Base-by-base conservation (phyloP, 768 basidiomycete species). In the Lactarius sp. region DNA sequence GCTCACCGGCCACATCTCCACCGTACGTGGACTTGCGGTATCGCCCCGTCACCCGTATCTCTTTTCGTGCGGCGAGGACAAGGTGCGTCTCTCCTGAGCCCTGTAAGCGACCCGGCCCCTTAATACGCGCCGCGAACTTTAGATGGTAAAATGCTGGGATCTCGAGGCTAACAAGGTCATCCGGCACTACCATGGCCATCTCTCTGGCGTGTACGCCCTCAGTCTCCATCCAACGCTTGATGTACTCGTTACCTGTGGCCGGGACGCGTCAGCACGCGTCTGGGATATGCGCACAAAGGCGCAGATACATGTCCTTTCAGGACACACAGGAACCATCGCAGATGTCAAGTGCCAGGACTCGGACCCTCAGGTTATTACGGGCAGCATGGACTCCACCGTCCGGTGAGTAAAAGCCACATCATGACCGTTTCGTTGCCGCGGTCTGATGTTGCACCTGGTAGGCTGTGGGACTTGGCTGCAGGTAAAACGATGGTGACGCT, bases 71-170 rank as follows among this genome's bases (percentile, higher is more conserved):
- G 94, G 91, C 57, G 97, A 99, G 75, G 97, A 99, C 75, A 98
- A 99, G 85, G 94, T 91, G 60, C 64, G 82, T 69, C 10, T 6
- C 20, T 46, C 16, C 37, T 6, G 50, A 44, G 22, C n/a, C 20
- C 7, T 57, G 51, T 9, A n/a, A 13, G 18, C 31, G 9, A 47
- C n/a, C 27, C 46, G 14, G 37, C n/a, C 12, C 5, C 57, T 62
- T 62, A 13, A 60, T 36, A 2, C 22, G 27, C 27, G 18, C 16
- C 27, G 18, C 16, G 42, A 12, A 8, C 36, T 33, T 33, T 72
- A 97, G 94, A 98, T 98, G 97, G 97, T 99, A 41, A 98, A 98
- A 78, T 98, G 97, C 70, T 98, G 97, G 97, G 97, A 99, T 71
- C 77, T 99, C 55, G 97, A 99, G 74, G 89, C 91, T 33, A 99